Conservation (phyloP, 1,139 yeast species). For the Diutina siamensis region DNA sequence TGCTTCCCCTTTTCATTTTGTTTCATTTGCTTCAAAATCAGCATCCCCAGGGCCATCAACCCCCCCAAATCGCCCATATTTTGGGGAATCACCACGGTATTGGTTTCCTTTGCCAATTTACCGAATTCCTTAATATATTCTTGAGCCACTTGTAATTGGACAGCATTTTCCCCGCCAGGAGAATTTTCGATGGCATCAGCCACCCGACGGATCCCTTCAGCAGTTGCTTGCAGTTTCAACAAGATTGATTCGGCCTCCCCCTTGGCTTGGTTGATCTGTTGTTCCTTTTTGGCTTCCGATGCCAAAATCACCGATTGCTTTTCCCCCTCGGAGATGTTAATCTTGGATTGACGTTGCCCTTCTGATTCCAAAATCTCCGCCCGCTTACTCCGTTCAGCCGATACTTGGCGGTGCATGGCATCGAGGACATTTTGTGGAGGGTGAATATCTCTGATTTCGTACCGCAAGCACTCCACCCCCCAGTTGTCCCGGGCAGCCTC, state of each 20-base stretch:
- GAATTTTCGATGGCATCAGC: constrained; percentile 59
- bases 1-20: background rate
- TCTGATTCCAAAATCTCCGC: constrained; percentile 83
- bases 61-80: constrained; percentile 65
- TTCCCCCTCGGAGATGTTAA: constrained; percentile 68
- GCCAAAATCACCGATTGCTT: constrained; percentile 55
- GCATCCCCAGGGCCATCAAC: constrained; percentile 44
- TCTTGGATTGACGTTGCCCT: constrained; percentile 68
- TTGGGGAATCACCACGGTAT: constrained; percentile 68
- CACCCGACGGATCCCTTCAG: constrained; percentile 53
- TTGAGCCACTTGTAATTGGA: constrained; percentile 70
- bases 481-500: constrained; percentile 72
- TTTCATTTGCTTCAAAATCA: constrained; percentile 22
- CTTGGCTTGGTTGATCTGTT: constrained; percentile 42
- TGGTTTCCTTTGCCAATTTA: constrained; percentile 71
- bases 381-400: constrained; percentile 76
- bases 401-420: constrained; percentile 85
- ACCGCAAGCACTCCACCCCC: constrained; percentile 79
- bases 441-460: constrained; percentile 80
- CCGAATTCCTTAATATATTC: constrained; percentile 76
- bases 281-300: constrained; percentile 44
- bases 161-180: constrained; percentile 68
- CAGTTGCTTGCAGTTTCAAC: constrained; percentile 65
- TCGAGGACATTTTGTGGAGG: constrained; percentile 82
- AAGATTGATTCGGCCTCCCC: constrained; percentile 65